Conservation (phyloP, 345 rosid genomes). For the Corchorus capsularis region DNA sequence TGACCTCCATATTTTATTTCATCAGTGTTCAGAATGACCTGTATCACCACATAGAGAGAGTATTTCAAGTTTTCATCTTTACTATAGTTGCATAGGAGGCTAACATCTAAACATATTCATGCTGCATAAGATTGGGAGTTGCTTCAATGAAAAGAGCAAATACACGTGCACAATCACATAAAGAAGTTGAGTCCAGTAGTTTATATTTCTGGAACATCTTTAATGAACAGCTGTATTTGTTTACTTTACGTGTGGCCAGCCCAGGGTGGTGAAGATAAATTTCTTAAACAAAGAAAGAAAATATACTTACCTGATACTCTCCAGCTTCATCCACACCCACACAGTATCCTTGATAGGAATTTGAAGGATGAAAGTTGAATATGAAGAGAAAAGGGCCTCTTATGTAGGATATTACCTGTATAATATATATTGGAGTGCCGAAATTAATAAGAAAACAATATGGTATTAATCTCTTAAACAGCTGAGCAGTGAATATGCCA, state of each 20-base stretch:
- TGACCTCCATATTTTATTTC: constrained; percentile 80
- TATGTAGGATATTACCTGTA: constrained; percentile 76
- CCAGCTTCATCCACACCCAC: constrained; percentile 97
- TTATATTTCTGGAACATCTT: neutral
- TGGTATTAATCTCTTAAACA: neutral
- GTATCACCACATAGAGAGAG: constrained; percentile 9
- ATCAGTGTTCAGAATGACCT: constrained; percentile 81
- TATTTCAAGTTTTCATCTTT: neutral
- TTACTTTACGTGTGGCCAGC: neutral
- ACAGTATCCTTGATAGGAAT: constrained; percentile 53
- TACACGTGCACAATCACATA: neutral
- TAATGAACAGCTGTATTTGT: neutral
- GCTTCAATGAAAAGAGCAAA: neutral
- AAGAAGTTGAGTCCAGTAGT: neutral
- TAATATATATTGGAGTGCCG: constrained; percentile 17
- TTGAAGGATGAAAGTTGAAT: constrained; percentile 88
- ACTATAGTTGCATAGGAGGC: neutral
- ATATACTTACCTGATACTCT: constrained; percentile 70
- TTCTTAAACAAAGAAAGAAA: neutral
- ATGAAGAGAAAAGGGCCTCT: constrained; percentile 90
- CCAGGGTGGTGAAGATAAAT: neutral
- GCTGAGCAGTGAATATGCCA: neutral
- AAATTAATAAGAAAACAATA: constrained; percentile 4
- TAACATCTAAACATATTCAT: neutral
- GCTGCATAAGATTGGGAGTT: neutral